Evolutionary conservation across 1,284 basidiomycete genomes (phyloP), one percentile per base, ranked within the genome.

Genomic region (Apiotrichum laibachii): DNA sequence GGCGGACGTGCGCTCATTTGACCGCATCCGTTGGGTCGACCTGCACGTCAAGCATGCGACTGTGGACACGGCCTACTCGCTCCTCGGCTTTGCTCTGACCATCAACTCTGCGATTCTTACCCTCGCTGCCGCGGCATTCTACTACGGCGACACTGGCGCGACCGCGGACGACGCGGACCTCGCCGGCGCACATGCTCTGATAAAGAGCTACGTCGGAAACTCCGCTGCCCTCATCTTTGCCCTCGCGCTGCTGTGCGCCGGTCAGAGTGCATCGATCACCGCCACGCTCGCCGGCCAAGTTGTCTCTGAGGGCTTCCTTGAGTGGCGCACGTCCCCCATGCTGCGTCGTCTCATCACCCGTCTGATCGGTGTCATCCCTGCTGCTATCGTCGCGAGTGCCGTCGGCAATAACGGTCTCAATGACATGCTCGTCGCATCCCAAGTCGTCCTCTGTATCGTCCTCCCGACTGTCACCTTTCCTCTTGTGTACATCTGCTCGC

Each of bases 251-350:
- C 82, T 96, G 11, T 86, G 88, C 42, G 72, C 92, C 0, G 94
- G 94, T 5, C 92, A 98, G 81, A 92, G 90, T 64, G 90, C 95
- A 0, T 91, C 89, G 11, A 85, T 98, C 61, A 90, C 96, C 1
- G 93, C 91, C 9, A 98, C 93, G 0, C 83, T 98, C 13, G 89
- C 92, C 0, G 95, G 94, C 26, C 83, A 98, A 77, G 87, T 93
- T 47, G 89, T 98, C 37, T 88, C 88, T 0, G 95, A 98, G 78
- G 95, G 95, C 0, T 96, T 97, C 77, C 83, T 99, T 61, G 85
- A 86, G 58, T 98, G 94, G 94, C 84, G 84, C 54, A 84, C 92
- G 50, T 88, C 90, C 57, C 89, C 92, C 13, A 82, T 90, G 48
- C 70, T 90, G 45, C 85, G 94, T 11, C 85, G 94, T 10, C 77